Conservation (phyloP, 106 monocot species). For the Phalaenopsis aphrodite region DNA sequence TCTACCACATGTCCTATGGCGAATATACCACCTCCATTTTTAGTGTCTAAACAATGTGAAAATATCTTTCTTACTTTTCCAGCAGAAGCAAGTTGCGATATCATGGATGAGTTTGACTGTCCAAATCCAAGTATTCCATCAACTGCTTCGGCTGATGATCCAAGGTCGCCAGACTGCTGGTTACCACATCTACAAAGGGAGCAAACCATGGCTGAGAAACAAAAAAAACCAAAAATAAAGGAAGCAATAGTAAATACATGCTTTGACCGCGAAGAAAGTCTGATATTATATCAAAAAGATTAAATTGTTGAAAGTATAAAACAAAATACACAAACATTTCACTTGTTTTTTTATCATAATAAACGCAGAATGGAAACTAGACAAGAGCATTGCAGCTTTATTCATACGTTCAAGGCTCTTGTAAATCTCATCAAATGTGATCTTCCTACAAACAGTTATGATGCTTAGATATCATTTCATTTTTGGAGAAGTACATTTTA, state of each 20-base stretch:
- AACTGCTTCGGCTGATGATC: constrained; percentile 52
- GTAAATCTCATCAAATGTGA: not conserved
- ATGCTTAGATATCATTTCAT: not conserved
- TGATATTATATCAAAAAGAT: not conserved
- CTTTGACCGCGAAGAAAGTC: not conserved
- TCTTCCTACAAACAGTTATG: not conserved
- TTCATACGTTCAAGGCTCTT: not conserved
- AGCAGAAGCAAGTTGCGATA: constrained; percentile 72
- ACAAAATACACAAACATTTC: not conserved
- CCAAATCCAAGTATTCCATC: constrained; percentile 97
- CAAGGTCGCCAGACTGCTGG: constrained; percentile 48
- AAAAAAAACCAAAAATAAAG: not conserved
- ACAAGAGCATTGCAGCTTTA: not conserved
- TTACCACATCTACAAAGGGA: constrained; percentile 11
- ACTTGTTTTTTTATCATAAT: constrained; percentile 3
- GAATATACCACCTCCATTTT: constrained; percentile 86
- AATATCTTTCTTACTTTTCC: constrained; percentile 81
- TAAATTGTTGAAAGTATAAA: not conserved
- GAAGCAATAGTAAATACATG: not conserved
- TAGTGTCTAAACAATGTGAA: constrained; percentile 83
- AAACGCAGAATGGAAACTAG: not conserved
- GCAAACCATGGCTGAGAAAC: not conserved
- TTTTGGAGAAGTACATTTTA: not conserved
- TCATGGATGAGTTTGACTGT: constrained; percentile 75
- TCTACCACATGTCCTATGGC: constrained; percentile 76